Conservation (phyloP, 257 asterid species). For the Penstemon newberryi region DNA sequence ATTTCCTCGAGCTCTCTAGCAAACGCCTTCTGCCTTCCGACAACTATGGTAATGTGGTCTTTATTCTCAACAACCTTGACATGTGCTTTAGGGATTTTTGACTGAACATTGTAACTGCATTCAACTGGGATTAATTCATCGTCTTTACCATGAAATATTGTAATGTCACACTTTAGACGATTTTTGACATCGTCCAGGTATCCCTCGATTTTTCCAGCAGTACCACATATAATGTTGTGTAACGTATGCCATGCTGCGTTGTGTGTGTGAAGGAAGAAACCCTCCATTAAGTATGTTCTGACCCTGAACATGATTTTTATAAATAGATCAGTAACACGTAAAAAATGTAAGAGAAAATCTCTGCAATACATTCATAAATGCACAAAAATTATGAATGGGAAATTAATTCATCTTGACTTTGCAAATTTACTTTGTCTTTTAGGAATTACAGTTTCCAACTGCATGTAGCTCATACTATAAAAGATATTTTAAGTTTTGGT, state of each 20-base stretch:
- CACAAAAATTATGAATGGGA: no score
- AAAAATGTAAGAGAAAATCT: no score
- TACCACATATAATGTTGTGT: conserved; percentile 88
- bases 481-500: no score
- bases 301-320: conserved; percentile 44
- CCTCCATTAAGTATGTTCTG: conserved; percentile 81
- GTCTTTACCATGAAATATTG: conserved; percentile 68
- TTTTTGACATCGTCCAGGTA: conserved; percentile 64
- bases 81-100: conserved; percentile 62
- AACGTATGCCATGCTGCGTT: conserved; percentile 97
- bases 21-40: conserved; percentile 77
- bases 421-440: background rate
- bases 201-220: conserved; percentile 74
- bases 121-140: conserved; percentile 87
- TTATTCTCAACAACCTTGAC: conserved; percentile 64
- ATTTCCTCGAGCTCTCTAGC: conserved; percentile 85
- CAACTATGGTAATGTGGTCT: conserved; percentile 92
- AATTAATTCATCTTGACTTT: background rate
- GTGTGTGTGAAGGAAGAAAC: conserved; percentile 89
- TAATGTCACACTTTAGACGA: conserved; percentile 51
- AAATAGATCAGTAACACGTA: no score
- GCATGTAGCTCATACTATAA: background rate
- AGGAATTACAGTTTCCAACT: conserved; percentile 3
- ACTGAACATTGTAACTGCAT: conserved; percentile 73
- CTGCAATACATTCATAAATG: no score